Evolutionary conservation across 176 grass and related monocot genomes (phyloP).

Genomic region (Zea luxurians): DNA sequence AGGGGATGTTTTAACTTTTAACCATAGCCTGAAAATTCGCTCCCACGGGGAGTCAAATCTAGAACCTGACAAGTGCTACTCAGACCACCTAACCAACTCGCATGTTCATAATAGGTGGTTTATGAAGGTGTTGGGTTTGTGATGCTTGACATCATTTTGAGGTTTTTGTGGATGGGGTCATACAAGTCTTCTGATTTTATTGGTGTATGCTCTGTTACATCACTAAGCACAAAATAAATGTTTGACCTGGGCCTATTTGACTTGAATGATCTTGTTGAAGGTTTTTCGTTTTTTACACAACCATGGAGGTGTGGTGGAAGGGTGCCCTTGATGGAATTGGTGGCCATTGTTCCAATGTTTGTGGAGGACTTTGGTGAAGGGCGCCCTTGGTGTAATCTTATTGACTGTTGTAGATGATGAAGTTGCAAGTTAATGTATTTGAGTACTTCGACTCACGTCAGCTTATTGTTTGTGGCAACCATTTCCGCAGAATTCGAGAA

Average conservation of each 20-base stretch:
- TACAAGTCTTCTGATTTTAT: not conserved
- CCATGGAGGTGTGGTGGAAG: conserved; percentile 88
- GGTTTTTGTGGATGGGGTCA: not conserved
- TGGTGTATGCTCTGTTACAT: conserved; percentile 35
- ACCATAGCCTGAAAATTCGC: too few relatives aligned
- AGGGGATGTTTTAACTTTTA: too few relatives aligned
- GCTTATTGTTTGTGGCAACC: conserved; percentile 89
- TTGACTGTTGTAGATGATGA: conserved; percentile 68
- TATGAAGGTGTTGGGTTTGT: conserved; percentile 4
- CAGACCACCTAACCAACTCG: too few relatives aligned
- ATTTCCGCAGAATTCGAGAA: conserved; percentile 97
- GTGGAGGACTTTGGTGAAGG: conserved; percentile 90
- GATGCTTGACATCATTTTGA: not conserved
- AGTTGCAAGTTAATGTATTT: conserved; percentile 58
- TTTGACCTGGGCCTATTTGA: conserved; percentile 68
- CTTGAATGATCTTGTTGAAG: conserved; percentile 99
- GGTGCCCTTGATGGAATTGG: conserved; percentile 90
- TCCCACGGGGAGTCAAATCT: too few relatives aligned
- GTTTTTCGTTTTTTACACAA: conserved; percentile 95
- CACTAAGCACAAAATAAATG: conserved; percentile 47
- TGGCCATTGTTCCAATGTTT: conserved; percentile 85
- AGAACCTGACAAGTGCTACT: too few relatives aligned
- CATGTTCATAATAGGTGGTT: not conserved
- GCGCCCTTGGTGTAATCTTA: conserved; percentile 86
- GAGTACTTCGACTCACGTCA: conserved; percentile 58